Percentiles rank a stretch among this genome's conserved stretches.
phyloP scores from a whole-genome alignment of 2,329 filamentous ascomycete species.

The Nigrograna mackinnonii region DNA sequence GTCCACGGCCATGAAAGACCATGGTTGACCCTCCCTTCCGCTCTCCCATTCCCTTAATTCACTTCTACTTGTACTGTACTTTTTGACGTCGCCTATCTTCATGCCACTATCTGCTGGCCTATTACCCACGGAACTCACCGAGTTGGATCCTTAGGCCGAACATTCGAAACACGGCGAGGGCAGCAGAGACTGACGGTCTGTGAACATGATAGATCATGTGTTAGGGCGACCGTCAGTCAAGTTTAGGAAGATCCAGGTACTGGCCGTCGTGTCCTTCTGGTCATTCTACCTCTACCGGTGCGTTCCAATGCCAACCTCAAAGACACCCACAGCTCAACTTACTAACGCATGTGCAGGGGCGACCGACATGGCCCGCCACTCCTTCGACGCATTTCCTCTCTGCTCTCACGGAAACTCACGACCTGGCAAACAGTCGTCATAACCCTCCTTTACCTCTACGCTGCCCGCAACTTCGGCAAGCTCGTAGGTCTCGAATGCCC shows the following conservation, averaged over 20 bases:
- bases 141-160: not conserved
- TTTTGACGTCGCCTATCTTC: too few relatives aligned
- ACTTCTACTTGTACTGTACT: not conserved
- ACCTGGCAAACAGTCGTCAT: conserved; percentile 88
- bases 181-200: not conserved
- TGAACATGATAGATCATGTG: conserved; percentile 71
- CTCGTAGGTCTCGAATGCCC: conserved; percentile 88
- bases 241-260: conserved; percentile 89
- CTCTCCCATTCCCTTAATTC: not conserved
- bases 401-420: conserved; percentile 73
- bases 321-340: conserved; percentile 13
- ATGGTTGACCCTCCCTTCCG: conserved; percentile 13
- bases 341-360: conserved; percentile 60
- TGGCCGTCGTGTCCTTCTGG: conserved; percentile 92
- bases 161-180: not conserved
- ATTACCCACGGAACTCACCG: conserved; percentile 1
- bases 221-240: conserved; percentile 87
- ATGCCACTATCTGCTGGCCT: not conserved
- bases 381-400: conserved; percentile 70
- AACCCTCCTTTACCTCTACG: conserved; percentile 89
- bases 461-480: conserved; percentile 90
- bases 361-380: conserved; percentile 85
- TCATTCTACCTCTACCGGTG: conserved; percentile 79
- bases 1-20: conserved; percentile 9
- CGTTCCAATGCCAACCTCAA: conserved; percentile 21